phyloP scores from a whole-genome alignment of 176 grass and related monocot genomes.

The Bromus sterilis region DNA sequence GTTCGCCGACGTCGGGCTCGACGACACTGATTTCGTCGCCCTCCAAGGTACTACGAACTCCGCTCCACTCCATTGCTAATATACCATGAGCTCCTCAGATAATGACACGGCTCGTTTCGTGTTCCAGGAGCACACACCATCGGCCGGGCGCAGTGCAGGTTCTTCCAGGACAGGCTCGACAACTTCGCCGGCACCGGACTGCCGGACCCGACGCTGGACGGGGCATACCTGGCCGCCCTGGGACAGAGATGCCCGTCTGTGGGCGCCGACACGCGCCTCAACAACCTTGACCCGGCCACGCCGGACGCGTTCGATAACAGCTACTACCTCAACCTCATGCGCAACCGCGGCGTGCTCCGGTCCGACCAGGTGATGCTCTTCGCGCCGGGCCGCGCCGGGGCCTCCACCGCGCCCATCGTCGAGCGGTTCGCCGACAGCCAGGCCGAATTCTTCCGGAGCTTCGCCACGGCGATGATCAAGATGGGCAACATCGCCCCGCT shows the following conservation, averaged over 20 bases:
- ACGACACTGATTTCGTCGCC: constrained; percentile 58
- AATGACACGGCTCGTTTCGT: not conserved
- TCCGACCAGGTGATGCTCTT: constrained; percentile 72
- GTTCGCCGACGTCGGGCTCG: constrained; percentile 49
- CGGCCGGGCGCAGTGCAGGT: constrained; percentile 53
- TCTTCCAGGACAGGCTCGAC: constrained; percentile 47
- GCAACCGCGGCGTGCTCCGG: constrained; percentile 44
- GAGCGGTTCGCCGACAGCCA: constrained; percentile 42
- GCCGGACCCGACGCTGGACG: constrained; percentile 59
- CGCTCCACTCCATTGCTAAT: not conserved
- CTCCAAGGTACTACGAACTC: constrained; percentile 47
- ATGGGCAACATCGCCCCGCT: constrained; percentile 69
- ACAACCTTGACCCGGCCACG: constrained; percentile 51
- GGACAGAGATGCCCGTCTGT: constrained; percentile 36
- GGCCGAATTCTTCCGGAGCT: constrained; percentile 53
- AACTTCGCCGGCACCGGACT: constrained; percentile 25
- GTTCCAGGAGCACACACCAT: constrained; percentile 74
- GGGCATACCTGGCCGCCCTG: constrained; percentile 24
- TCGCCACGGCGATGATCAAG: constrained; percentile 61
- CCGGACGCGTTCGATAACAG: constrained; percentile 59
- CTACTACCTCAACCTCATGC: constrained; percentile 49
- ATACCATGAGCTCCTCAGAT: not conserved
- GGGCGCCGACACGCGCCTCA: constrained; percentile 1
- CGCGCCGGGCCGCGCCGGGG: constrained; percentile 17
- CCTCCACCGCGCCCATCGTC: constrained; percentile 29